Evolutionary conservation across 495 filamentous ascomycete species (phyloP).

Genomic region (Penicillium roqueforti): DNA sequence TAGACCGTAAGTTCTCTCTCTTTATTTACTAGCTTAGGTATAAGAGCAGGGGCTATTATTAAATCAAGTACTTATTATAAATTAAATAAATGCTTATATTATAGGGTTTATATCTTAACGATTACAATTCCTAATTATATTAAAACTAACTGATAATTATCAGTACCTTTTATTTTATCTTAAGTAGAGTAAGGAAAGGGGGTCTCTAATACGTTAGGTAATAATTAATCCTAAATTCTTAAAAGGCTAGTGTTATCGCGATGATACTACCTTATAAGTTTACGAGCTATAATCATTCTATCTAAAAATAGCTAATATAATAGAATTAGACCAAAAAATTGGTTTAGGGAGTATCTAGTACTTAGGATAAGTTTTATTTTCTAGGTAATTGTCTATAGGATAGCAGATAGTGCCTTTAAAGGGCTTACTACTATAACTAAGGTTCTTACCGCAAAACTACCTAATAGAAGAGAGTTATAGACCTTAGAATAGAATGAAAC

Average conservation of each 20-base stretch:
- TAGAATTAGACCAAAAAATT: too few species aligned
- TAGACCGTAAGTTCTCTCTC: conserved; percentile 18
- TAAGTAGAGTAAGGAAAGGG: conserved; percentile 7
- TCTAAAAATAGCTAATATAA: too few species aligned
- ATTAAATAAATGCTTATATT: conserved; percentile 24
- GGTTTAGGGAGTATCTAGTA: too few species aligned
- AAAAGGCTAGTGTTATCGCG: conserved; percentile 16
- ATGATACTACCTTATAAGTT: conserved; percentile 14
- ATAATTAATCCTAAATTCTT: conserved; percentile 22
- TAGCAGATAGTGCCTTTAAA: too few species aligned
- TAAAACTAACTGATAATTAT: conserved; percentile 1
- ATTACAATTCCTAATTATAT: neutral
- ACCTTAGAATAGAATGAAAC: too few species aligned
- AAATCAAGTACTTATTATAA: conserved; percentile 21
- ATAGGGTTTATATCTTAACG: conserved; percentile 14
- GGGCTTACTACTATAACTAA: too few species aligned
- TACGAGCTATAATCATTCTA: too few species aligned
- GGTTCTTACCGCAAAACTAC: too few species aligned
- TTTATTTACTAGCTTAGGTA: conserved; percentile 18
- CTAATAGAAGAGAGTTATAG: too few species aligned
- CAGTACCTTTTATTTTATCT: conserved; percentile 22
- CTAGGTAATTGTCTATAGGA: too few species aligned
- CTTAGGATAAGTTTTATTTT: too few species aligned
- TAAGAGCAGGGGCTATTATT: conserved; percentile 19
- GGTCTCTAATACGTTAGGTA: conserved; percentile 17